A percentile compares a stretch with the other conserved stretches of the same genome.
Evolutionary conservation across 768 basidiomycete genomes (phyloP).

Genomic region (Erythrobasidium yunnanense): DNA sequence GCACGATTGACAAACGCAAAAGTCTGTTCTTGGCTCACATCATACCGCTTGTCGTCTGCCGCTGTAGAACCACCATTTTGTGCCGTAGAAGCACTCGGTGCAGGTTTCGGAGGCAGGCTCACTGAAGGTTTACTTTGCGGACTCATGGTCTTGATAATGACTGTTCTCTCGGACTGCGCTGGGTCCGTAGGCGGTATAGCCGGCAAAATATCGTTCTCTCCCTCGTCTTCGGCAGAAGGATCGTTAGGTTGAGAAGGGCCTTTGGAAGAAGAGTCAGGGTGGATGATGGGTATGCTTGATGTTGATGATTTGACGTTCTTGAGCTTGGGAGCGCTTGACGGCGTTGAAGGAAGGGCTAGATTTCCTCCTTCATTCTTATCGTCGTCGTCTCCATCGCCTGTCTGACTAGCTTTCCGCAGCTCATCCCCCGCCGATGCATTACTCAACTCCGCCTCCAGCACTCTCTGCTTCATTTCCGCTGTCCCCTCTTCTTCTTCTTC

Average conservation of each 20-base stretch:
- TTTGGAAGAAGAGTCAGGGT: not conserved
- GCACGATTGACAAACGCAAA: too few species aligned
- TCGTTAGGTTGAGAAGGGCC: too few species aligned
- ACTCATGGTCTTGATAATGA: conserved; percentile 22
- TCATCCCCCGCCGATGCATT: not conserved
- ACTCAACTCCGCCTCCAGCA: not conserved
- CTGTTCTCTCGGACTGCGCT: conserved; percentile 5
- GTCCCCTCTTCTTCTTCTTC: not conserved
- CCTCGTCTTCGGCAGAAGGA: not conserved
- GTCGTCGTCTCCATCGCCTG: not conserved
- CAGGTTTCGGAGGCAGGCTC: not conserved
- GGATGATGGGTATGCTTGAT: conserved; percentile 8
- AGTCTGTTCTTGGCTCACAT: too few species aligned
- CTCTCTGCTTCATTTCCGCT: not conserved
- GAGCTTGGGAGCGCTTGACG: not conserved
- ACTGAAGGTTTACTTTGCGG: not conserved
- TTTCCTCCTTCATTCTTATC: not conserved
- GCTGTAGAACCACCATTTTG: too few species aligned
- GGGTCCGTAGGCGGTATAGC: conserved; percentile 9
- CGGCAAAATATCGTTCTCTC: conserved; percentile 6
- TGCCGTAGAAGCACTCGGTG: too few species aligned
- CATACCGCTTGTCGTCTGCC: too few species aligned
- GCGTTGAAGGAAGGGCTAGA: not conserved
- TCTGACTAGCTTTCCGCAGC: not conserved
- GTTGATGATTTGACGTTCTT: not conserved